phyloP scores from a whole-genome alignment of 208 protist species.

The Trypanosoma rangeli region DNA sequence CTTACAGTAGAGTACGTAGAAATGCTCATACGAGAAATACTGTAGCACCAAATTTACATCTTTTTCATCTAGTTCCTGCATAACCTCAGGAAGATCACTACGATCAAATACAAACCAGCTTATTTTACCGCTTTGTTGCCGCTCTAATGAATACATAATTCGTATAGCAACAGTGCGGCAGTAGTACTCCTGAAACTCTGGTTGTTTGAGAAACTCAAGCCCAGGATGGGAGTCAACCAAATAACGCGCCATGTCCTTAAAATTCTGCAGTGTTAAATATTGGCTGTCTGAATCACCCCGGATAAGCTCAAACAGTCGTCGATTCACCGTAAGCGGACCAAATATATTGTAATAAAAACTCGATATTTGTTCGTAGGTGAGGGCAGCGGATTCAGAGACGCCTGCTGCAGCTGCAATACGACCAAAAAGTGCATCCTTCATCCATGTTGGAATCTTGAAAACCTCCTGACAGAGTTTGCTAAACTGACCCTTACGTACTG shows the following conservation, averaged over 20 bases:
- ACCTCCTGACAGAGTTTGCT: conserved; percentile 64
- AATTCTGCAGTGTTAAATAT: conserved; percentile 66
- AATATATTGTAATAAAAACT: conserved; percentile 60
- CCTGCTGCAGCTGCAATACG: conserved; percentile 38
- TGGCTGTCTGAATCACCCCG: conserved; percentile 32
- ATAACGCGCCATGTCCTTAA: conserved; percentile 64
- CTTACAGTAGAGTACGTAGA: conserved; percentile 99
- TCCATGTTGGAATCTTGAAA: conserved; percentile 80
- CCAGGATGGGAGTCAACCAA: conserved; percentile 89
- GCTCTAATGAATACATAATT: conserved; percentile 95
- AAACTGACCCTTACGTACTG: conserved; percentile 46
- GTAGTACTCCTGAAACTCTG: conserved; percentile 96
- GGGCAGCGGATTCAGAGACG: conserved; percentile 26
- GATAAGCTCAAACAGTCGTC: conserved; percentile 82
- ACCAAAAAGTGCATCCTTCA: conserved; percentile 78
- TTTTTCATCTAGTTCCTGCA: conserved; percentile 77
- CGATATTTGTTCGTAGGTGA: conserved; percentile 56
- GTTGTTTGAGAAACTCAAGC: conserved; percentile 94
- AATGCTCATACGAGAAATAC: conserved; percentile 99
- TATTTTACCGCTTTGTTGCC: conserved; percentile 70
- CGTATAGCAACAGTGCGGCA: conserved; percentile 94
- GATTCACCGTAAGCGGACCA: conserved; percentile 51
- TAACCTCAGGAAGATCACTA: conserved; percentile 81
- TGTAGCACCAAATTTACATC: conserved; percentile 88
- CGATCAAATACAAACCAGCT: conserved; percentile 84